Evolutionary conservation across 768 basidiomycete genomes (phyloP).

Genomic region (Hericium erinaceus): DNA sequence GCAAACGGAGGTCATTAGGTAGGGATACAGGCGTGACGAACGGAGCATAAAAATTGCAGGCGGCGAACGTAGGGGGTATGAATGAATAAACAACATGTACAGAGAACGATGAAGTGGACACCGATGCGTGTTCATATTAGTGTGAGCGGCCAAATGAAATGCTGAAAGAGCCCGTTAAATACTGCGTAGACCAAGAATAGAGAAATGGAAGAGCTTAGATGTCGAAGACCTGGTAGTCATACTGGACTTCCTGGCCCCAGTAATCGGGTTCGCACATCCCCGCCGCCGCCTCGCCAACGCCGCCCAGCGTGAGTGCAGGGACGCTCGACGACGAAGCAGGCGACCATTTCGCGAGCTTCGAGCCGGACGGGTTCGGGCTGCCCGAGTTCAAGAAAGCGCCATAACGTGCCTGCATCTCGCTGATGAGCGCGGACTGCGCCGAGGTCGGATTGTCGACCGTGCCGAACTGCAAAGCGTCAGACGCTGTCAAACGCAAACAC

Average conservation of each 20-base stretch:
- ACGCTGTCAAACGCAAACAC: not conserved
- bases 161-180: not conserved
- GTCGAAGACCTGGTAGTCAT: slow-evolving; percentile 60
- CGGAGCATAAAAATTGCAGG: not conserved
- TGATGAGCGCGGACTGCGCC: slow-evolving; percentile 47
- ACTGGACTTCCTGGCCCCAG: slow-evolving; percentile 55
- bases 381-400: slow-evolving; percentile 54
- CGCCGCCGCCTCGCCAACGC: slow-evolving; percentile 37
- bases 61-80: not conserved
- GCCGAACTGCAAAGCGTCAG: slow-evolving; percentile 28
- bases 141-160: too few relatives aligned
- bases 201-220: slow-evolving; percentile 1
- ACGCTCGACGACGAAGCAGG: slow-evolving; percentile 41
- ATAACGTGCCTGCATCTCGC: slow-evolving; percentile 65
- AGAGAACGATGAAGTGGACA: not conserved
- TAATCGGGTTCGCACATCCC: slow-evolving; percentile 58
- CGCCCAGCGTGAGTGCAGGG: slow-evolving; percentile 54
- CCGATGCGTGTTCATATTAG: too few relatives aligned
- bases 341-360: slow-evolving; percentile 40
- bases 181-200: not conserved
- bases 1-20: not conserved
- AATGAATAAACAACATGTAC: not conserved
- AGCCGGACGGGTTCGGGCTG: slow-evolving; percentile 47
- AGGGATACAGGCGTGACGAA: not conserved
- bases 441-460: slow-evolving; percentile 46